Conservation (phyloP, 2,329 filamentous ascomycete species). For the Lojkania enalia region DNA sequence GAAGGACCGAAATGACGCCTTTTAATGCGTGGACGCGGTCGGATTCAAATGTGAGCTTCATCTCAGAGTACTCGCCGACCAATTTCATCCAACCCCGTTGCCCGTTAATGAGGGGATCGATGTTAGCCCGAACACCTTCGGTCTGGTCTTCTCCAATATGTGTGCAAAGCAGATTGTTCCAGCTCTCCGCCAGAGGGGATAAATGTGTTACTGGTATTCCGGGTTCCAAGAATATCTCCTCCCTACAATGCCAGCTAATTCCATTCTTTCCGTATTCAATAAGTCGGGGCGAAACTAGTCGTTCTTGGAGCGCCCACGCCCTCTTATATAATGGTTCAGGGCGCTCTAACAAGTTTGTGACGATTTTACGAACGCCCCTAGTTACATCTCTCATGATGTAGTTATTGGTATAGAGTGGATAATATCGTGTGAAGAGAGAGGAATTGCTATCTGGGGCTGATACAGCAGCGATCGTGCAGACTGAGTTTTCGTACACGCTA, state of each 20-base stretch:
- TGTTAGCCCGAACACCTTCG: too few relatives aligned
- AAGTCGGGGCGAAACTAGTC: slow-evolving; percentile 16
- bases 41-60: slow-evolving; percentile 1
- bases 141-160: background rate
- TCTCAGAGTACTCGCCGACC: slow-evolving; percentile 11
- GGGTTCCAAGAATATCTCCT: background rate
- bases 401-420: slow-evolving; percentile 9
- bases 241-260: slow-evolving; percentile 18
- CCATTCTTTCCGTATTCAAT: slow-evolving; percentile 16
- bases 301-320: slow-evolving; percentile 27
- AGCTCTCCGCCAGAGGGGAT: background rate
- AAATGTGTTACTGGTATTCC: background rate
- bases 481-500: background rate
- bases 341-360: background rate
- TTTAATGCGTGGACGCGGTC: slow-evolving; percentile 17
- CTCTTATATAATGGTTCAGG: slow-evolving; percentile 15
- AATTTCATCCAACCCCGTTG: slow-evolving; percentile 4
- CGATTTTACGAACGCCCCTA: background rate
- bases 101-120: background rate
- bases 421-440: slow-evolving; percentile 5
- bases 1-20: slow-evolving; percentile 11
- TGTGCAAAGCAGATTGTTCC: background rate
- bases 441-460: slow-evolving; percentile 5
- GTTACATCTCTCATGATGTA: background rate
- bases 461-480: slow-evolving; percentile 15